These are phyloP conservation scores for Colletotrichum brevisporum DNA, from an alignment of 2,329 filamentous ascomycete genomes.

Conservation along the genomic window DNA sequence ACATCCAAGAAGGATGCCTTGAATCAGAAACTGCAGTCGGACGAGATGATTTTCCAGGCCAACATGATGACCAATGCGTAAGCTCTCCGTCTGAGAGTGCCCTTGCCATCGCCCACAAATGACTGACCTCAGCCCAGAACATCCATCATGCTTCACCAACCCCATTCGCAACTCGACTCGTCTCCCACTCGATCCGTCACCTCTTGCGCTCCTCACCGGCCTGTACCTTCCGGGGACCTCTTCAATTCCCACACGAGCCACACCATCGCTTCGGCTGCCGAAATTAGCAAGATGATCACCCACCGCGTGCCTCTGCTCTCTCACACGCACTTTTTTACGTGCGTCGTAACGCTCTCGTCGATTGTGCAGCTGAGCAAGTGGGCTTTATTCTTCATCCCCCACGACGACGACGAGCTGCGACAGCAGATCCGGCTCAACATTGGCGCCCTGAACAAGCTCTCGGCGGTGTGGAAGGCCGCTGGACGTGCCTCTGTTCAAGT, in stretches of 20 bases:
- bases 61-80: slow-evolving; percentile 80
- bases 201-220: slow-evolving; percentile 75
- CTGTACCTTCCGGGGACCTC: slow-evolving; percentile 62
- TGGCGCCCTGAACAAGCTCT: slow-evolving; percentile 79
- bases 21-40: slow-evolving; percentile 77
- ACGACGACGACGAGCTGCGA: slow-evolving; percentile 76
- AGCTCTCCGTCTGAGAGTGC: slow-evolving; percentile 43
- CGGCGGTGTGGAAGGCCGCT: slow-evolving; percentile 80
- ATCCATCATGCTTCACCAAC: slow-evolving; percentile 84
- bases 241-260: slow-evolving; percentile 83
- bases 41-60: slow-evolving; percentile 94
- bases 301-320: slow-evolving; percentile 79
- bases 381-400: slow-evolving; percentile 72
- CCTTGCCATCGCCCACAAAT: background rate
- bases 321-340: slow-evolving; percentile 89
- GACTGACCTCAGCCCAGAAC: slow-evolving; percentile 55
- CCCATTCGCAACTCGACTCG: slow-evolving; percentile 80
- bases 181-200: slow-evolving; percentile 71
- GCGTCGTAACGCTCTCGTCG: slow-evolving; percentile 82
- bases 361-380: slow-evolving; percentile 88
- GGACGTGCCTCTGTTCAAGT: slow-evolving; percentile 79
- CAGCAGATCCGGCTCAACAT: slow-evolving; percentile 86
- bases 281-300: slow-evolving; percentile 81
- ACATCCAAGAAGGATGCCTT: slow-evolving; percentile 78
- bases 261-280: slow-evolving; percentile 83